Conservation (phyloP, 371 early-diverging fungal genomes). For the Mucor piriformis region DNA sequence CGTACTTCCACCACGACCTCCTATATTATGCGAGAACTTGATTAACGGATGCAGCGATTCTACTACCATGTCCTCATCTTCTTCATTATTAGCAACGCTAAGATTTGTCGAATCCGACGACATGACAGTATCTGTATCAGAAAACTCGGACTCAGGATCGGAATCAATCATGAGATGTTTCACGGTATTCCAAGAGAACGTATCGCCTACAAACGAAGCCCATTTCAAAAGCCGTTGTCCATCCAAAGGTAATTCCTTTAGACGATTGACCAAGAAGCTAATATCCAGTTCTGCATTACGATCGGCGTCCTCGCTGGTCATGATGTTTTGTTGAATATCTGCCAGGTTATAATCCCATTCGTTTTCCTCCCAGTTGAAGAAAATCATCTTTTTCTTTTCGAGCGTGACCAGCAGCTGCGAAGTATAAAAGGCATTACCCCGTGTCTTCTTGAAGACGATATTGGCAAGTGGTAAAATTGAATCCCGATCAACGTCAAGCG, state of each 20-base stretch:
- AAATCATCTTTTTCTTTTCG: conserved; percentile 48
- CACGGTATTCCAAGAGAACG: conserved; percentile 48
- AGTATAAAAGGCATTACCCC: conserved; percentile 49
- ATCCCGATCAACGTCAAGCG: conserved; percentile 22
- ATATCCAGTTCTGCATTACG: conserved; percentile 39
- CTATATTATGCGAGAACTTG: conserved; percentile 3
- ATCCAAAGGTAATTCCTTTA: conserved; percentile 39
- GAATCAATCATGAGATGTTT: conserved; percentile 39
- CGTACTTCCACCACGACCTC: background rate
- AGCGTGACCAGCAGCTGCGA: conserved; percentile 39
- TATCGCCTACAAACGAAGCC: conserved; percentile 50
- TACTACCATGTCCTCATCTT: background rate
- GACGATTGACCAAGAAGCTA: conserved; percentile 31
- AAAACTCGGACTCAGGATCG: conserved; percentile 38
- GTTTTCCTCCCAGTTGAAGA: conserved; percentile 52
- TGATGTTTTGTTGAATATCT: conserved; percentile 35
- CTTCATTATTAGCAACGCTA: background rate
- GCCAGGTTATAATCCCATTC: conserved; percentile 45
- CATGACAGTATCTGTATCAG: conserved; percentile 17
- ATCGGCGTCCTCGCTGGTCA: conserved; percentile 13
- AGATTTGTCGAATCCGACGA: background rate
- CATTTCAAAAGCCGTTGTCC: conserved; percentile 44
- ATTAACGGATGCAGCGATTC: conserved; percentile 1
- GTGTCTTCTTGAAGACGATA: conserved; percentile 36
- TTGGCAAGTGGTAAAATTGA: conserved; percentile 39